Evolutionary conservation across 73 alveolate species (phyloP).

Genomic region (Tetrahymena elliotti): DNA sequence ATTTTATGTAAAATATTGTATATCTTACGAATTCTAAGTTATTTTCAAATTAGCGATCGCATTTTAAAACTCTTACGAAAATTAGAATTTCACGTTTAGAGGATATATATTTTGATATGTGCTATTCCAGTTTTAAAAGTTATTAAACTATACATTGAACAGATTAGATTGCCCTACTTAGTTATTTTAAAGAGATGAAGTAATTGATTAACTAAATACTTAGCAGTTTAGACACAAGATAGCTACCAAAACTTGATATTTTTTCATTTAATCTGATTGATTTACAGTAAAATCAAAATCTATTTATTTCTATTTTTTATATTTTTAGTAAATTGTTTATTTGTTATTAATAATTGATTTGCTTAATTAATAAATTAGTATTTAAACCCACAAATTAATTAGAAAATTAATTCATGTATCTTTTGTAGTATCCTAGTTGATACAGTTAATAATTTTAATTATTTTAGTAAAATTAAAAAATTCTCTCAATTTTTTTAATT

Average conservation of each 20-base stretch:
- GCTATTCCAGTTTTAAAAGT: background rate
- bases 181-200: too few relatives aligned
- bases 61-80: background rate
- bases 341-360: too few relatives aligned
- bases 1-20: background rate
- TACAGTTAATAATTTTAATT: background rate
- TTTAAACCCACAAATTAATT: too few relatives aligned
- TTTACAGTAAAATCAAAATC: too few relatives aligned
- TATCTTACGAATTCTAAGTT: background rate
- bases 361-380: background rate
- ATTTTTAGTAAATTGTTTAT: background rate
- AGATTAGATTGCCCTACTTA: background rate
- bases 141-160: too few relatives aligned
- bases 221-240: background rate
- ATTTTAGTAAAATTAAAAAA: too few relatives aligned
- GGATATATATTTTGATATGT: background rate
- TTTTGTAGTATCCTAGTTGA: background rate
- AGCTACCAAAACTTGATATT: background rate
- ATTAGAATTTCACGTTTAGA: too few relatives aligned
- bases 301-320: too few relatives aligned
- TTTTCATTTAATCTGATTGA: background rate
- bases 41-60: background rate
- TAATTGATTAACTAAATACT: background rate
- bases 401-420: background rate
- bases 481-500: background rate